These are phyloP conservation scores for Monilinia aucupariae DNA, from an alignment of 2,329 filamentous ascomycete species.

Conservation along the genomic window DNA sequence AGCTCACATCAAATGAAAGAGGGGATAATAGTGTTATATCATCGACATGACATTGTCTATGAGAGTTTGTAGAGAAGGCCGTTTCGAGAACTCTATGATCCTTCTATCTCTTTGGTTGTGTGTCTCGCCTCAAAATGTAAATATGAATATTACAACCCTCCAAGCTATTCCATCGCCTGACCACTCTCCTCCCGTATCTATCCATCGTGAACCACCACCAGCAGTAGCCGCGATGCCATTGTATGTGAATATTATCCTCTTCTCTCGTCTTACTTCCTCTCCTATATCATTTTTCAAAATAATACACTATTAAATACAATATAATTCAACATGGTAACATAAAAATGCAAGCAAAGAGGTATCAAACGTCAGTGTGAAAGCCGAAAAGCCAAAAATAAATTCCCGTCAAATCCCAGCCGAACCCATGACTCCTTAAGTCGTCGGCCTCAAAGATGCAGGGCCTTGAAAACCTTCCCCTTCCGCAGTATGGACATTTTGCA, in stretches of 20 bases:
- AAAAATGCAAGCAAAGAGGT: slow-evolving; percentile 11
- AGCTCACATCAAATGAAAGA: neutral
- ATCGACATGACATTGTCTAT: neutral
- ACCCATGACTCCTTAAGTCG: neutral
- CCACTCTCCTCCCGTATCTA: neutral
- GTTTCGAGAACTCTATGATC: neutral
- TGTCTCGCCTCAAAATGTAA: neutral
- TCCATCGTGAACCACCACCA: neutral
- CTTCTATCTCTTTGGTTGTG: neutral
- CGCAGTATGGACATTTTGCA: slow-evolving; percentile 43
- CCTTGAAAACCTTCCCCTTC: slow-evolving; percentile 47
- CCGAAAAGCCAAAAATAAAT: neutral
- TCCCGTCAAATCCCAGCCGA: neutral
- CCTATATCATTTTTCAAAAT: neutral
- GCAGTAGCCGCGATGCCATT: slow-evolving; percentile 6
- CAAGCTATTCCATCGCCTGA: neutral
- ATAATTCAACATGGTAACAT: neutral
- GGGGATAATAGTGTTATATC: neutral
- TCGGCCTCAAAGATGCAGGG: slow-evolving; percentile 35
- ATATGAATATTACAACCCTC: neutral
- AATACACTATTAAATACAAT: slow-evolving; percentile 12
- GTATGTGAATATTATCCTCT: neutral
- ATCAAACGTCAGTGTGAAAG: slow-evolving; percentile 4
- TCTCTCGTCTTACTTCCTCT: neutral
- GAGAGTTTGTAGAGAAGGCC: neutral